A percentile compares a stretch with the other conserved stretches of the same genome.
Conservation (phyloP, 305 asterid genomes). For the Stenogyne calaminthoides region DNA sequence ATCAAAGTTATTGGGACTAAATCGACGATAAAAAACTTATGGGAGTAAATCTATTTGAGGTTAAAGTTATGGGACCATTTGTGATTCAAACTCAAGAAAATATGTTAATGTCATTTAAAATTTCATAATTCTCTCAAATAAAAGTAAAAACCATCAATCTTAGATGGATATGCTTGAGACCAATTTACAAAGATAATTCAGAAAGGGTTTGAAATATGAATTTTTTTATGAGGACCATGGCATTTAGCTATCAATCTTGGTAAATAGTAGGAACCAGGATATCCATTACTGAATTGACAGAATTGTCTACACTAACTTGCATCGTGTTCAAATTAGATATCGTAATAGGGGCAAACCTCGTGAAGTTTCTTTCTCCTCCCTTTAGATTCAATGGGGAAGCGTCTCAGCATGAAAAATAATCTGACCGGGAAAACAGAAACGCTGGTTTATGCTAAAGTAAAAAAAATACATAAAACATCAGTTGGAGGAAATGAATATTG, state of each 20-base stretch:
- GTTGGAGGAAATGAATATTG: slow-evolving; percentile 19
- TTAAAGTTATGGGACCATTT: no score
- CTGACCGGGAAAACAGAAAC: slow-evolving; percentile 40
- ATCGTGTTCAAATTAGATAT: background rate
- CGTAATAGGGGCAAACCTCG: slow-evolving; percentile 31
- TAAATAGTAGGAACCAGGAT: background rate
- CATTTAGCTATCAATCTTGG: slow-evolving; percentile 5
- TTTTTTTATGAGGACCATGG: no score
- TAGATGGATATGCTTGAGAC: background rate
- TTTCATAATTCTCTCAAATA: background rate
- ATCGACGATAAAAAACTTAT: no score
- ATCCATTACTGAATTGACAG: slow-evolving; percentile 4
- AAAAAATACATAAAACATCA: slow-evolving; percentile 13
- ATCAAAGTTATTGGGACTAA: no score
- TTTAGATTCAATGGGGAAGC: slow-evolving; percentile 61
- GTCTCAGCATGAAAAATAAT: slow-evolving; percentile 86
- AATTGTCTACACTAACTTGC: background rate
- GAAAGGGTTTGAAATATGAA: background rate
- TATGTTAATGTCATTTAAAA: background rate
- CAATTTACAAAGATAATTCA: no score
- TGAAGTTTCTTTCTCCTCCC: slow-evolving; percentile 48
- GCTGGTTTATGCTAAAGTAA: background rate
- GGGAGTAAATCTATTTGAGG: no score
- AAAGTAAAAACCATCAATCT: background rate
- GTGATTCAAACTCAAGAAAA: no score